These are phyloP conservation scores for Leishmania turanica DNA, from an alignment of 208 protist genomes.

Conservation along the genomic window DNA sequence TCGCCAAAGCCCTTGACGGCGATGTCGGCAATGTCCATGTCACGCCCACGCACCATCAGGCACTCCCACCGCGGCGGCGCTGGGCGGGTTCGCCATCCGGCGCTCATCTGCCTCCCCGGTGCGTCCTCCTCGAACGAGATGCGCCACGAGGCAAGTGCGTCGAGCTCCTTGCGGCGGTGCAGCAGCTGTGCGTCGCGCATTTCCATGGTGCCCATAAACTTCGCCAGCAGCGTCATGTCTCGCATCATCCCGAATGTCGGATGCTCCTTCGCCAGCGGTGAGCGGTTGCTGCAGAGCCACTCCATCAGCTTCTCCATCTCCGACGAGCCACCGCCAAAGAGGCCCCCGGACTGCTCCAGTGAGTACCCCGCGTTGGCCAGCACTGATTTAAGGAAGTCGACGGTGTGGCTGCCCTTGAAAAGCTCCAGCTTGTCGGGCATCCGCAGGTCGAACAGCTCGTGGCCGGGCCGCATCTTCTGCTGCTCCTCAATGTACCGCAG, in stretches of 20 bases:
- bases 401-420: constrained; percentile 61
- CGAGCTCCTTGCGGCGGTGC: constrained; percentile 58
- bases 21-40: constrained; percentile 84
- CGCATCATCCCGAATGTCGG: constrained; percentile 62
- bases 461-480: constrained; percentile 12
- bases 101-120: constrained; percentile 70
- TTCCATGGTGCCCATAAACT: constrained; percentile 86
- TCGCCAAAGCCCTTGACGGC: constrained; percentile 73
- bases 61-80: constrained; percentile 64
- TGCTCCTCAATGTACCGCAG: constrained; percentile 65
- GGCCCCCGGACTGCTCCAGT: constrained; percentile 50
- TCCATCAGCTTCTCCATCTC: constrained; percentile 86
- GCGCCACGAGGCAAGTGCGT: constrained; percentile 65
- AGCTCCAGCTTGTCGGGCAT: constrained; percentile 85
- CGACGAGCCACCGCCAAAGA: constrained; percentile 24
- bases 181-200: constrained; percentile 75
- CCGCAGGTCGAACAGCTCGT: constrained; percentile 71
- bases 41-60: constrained; percentile 72
- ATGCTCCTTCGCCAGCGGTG: constrained; percentile 61
- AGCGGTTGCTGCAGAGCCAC: constrained; percentile 61
- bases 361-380: constrained; percentile 61
- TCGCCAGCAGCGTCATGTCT: constrained; percentile 76
- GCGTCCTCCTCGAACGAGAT: constrained; percentile 83
- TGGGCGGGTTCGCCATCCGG: constrained; percentile 71
- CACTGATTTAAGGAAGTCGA: constrained; percentile 59